These are phyloP conservation scores for Vitis hybrid DNA, from an alignment of 177 flowering plant genomes.

Conservation along the genomic window DNA sequence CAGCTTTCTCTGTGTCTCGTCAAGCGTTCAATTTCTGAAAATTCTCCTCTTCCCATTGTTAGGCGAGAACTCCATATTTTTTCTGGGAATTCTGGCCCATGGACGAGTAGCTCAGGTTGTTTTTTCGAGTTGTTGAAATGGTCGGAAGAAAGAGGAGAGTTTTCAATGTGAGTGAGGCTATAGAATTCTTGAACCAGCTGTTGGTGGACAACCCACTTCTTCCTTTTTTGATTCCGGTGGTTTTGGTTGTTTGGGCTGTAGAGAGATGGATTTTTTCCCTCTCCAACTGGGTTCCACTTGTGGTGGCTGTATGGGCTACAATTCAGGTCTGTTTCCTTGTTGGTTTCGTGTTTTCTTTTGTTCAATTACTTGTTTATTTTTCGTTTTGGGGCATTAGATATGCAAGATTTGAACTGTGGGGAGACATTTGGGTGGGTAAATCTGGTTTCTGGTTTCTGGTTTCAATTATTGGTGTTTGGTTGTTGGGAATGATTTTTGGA, in stretches of 20 bases:
- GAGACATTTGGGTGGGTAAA: too few species aligned
- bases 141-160: conserved; percentile 30
- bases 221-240: conserved; percentile 49
- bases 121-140: conserved; percentile 21
- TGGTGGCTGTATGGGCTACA: conserved; percentile 76
- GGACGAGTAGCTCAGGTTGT: not conserved
- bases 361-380: not conserved
- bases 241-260: conserved; percentile 62
- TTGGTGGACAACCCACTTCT: conserved; percentile 54
- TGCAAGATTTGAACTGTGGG: not conserved
- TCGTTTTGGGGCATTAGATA: not conserved
- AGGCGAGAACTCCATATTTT: too few species aligned
- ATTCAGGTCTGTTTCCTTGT: conserved; percentile 51
- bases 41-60: too few species aligned
- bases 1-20: too few species aligned
- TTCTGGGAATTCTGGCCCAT: too few species aligned
- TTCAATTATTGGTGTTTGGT: too few species aligned
- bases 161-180: conserved; percentile 29
- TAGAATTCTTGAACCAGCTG: conserved; percentile 50
- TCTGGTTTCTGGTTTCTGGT: too few species aligned
- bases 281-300: conserved; percentile 82
- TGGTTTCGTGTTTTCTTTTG: not conserved
- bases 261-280: conserved; percentile 84
- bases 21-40: too few species aligned
- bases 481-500: too few species aligned